A percentile compares a stretch with the other conserved stretches of the same genome.
phyloP scores from a whole-genome alignment of 129 eudicot species.

The Logfia minima region DNA sequence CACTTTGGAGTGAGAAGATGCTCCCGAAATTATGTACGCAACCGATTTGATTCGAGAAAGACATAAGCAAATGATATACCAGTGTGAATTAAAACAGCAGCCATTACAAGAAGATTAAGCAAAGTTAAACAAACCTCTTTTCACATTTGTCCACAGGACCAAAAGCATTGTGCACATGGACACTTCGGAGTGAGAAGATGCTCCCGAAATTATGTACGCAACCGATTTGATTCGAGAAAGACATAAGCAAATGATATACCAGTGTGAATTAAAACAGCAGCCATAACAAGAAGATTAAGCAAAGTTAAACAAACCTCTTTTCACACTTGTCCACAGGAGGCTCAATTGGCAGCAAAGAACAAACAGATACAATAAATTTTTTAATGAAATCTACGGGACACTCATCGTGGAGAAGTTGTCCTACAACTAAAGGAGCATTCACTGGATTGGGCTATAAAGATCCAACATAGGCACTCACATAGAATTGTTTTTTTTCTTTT shows the following conservation, averaged over 20 bases:
- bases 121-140: conserved; percentile 45
- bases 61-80: conserved; percentile 1
- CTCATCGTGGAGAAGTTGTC: conserved; percentile 36
- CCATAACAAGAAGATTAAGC: no score
- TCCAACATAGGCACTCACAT: neutral
- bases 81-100: neutral
- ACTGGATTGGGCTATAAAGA: neutral
- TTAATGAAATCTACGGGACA: conserved; percentile 87
- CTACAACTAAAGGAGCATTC: conserved; percentile 12
- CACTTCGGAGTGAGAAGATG: no score
- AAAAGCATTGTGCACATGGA: no score
- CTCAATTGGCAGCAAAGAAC: conserved; percentile 85
- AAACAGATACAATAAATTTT: conserved; percentile 71
- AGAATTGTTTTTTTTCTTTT: no score
- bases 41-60: neutral
- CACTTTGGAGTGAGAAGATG: conserved; percentile 92
- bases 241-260: no score
- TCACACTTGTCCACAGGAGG: conserved; percentile 60
- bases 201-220: no score
- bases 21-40: conserved; percentile 50
- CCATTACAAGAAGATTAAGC: neutral
- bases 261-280: no score
- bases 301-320: no score
- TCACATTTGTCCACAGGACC: conserved; percentile 37
- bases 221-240: no score